Conservation (phyloP, 192 early-diverging fungal species). For the Backusella luteola region DNA sequence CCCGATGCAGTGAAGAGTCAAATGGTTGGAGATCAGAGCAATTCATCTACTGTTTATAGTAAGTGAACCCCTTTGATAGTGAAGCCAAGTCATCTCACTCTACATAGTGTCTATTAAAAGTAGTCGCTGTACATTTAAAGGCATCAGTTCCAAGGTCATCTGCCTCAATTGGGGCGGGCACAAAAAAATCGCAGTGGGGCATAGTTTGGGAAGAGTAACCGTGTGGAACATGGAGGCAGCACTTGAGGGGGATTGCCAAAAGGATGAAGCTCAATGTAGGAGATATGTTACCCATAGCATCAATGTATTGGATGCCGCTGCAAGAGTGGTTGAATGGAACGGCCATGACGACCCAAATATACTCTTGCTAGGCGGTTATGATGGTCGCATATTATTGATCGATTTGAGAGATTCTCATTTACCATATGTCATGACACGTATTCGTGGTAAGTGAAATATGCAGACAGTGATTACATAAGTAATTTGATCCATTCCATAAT, state of each 20-base stretch:
- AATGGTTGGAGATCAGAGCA: neutral
- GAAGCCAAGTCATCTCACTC: neutral
- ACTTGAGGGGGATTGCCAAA: neutral
- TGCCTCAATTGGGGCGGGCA: slow-evolving; percentile 19
- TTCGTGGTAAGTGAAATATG: neutral
- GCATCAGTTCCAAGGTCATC: neutral
- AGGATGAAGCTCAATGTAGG: neutral
- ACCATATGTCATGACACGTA: neutral
- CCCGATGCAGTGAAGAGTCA: slow-evolving; percentile 20
- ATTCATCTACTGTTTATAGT: slow-evolving; percentile 7
- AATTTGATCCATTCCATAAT: neutral
- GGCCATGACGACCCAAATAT: neutral
- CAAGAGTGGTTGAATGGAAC: slow-evolving; percentile 1
- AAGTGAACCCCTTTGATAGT: neutral
- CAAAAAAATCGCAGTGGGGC: slow-evolving; percentile 13
- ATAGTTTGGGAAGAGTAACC: neutral
- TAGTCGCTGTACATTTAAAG: slow-evolving; percentile 1
- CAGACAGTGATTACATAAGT: too few species aligned
- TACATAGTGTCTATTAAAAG: slow-evolving; percentile 18
- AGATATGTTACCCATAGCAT: neutral
- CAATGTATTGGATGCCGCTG: neutral
- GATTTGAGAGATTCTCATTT: slow-evolving; percentile 18
- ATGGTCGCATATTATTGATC: neutral
- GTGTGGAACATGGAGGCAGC: slow-evolving; percentile 15
- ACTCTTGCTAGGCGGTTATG: neutral